These are phyloP conservation scores for Echium plantagineum DNA, from an alignment of 257 asterid species.

Conservation along the genomic window DNA sequence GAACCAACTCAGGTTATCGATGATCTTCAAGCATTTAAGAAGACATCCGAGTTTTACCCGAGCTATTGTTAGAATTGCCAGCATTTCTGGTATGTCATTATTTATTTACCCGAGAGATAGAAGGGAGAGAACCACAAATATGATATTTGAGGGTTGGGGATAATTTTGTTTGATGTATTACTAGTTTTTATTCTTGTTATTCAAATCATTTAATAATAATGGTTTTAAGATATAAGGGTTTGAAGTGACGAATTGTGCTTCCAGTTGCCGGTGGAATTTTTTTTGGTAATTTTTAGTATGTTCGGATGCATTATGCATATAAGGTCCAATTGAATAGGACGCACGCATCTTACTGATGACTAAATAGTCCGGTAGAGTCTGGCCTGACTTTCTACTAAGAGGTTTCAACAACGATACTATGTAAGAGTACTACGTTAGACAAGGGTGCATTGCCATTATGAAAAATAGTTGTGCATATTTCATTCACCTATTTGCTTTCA, in stretches of 20 bases:
- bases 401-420: too few relatives aligned
- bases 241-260: neutral
- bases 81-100: neutral
- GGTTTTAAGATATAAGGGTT: neutral
- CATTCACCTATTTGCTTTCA: too few relatives aligned
- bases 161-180: neutral
- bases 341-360: too few relatives aligned
- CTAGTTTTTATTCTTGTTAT: neutral
- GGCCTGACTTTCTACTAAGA: too few relatives aligned
- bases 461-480: too few relatives aligned
- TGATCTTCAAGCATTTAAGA: constrained; percentile 52
- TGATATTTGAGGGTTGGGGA: too few relatives aligned
- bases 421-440: too few relatives aligned
- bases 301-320: neutral
- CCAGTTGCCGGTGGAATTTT: neutral
- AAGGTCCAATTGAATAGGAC: too few relatives aligned
- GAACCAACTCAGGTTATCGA: constrained; percentile 41
- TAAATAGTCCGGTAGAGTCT: too few relatives aligned
- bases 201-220: too few relatives aligned
- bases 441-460: too few relatives aligned
- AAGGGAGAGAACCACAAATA: neutral
- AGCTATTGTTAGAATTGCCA: constrained; percentile 31
- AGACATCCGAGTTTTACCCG: constrained; percentile 51
- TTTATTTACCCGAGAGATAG: neutral
- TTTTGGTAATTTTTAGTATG: neutral